A percentile compares a stretch with the other conserved stretches of the same genome.
Conservation (phyloP, 805 yeast species). For the Sungouiella blattae region DNA sequence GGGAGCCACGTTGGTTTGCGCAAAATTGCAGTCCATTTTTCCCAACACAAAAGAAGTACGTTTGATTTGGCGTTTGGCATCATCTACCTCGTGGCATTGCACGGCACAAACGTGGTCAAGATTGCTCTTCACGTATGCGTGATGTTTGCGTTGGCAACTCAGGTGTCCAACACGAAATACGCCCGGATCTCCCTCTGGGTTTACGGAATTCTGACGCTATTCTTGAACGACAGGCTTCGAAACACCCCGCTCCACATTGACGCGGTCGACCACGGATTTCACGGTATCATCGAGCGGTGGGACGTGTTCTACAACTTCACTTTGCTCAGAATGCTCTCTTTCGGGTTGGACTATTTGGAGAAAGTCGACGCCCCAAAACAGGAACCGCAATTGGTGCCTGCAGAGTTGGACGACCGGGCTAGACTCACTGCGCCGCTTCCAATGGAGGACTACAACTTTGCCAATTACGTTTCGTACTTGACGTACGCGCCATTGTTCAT, state of each 20-base stretch:
- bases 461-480: conserved; percentile 71
- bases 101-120: conserved; percentile 71
- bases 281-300: conserved; percentile 87
- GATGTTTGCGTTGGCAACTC: conserved; percentile 48
- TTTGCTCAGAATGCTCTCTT: conserved; percentile 77
- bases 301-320: conserved; percentile 94
- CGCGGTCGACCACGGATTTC: conserved; percentile 32
- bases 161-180: conserved; percentile 24
- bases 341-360: conserved; percentile 69
- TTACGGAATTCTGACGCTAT: conserved; percentile 74
- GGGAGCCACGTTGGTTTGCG: conserved; percentile 54
- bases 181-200: conserved; percentile 60
- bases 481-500: conserved; percentile 85
- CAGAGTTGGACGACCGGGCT: conserved; percentile 51
- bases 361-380: conserved; percentile 14
- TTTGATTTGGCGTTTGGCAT: conserved; percentile 77
- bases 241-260: conserved; percentile 52
- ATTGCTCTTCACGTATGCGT: conserved; percentile 56
- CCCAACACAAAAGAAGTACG: conserved; percentile 37
- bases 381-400: conserved; percentile 1
- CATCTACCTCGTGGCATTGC: conserved; percentile 65
- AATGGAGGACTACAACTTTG: conserved; percentile 54
- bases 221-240: conserved; percentile 69
- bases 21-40: conserved; percentile 17
- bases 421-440: conserved; percentile 65